These are phyloP conservation scores for Ilyonectria robusta DNA, from an alignment of 2,329 filamentous ascomycete species.

Conservation along the genomic window DNA sequence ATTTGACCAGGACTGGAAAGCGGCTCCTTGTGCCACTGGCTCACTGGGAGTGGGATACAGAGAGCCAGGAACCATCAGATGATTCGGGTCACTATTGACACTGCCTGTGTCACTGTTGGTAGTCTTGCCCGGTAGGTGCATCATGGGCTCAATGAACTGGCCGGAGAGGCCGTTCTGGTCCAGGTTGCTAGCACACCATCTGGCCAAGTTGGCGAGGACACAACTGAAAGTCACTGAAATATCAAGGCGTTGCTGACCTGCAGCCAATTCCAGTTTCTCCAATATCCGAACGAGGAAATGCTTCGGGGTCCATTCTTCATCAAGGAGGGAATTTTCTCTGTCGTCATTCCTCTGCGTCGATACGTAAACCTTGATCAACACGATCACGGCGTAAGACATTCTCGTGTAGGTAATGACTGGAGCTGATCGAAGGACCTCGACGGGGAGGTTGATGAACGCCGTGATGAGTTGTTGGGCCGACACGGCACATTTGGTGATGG, in stretches of 20 bases:
- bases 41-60: neutral
- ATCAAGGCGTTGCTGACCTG: constrained; percentile 5
- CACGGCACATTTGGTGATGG: constrained; percentile 3
- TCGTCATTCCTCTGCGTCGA: constrained; percentile 1
- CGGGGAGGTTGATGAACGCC: constrained; percentile 6
- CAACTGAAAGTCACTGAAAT: constrained; percentile 14
- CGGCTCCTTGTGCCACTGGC: neutral
- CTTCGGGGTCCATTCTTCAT: neutral
- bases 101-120: neutral
- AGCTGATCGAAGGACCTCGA: constrained; percentile 3
- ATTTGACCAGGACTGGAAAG: neutral
- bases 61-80: neutral
- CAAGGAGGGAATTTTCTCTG: neutral
- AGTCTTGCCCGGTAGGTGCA: constrained; percentile 9
- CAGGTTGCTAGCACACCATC: constrained; percentile 17
- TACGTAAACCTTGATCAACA: constrained; percentile 27
- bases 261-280: neutral
- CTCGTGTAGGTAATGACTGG: constrained; percentile 30
- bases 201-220: constrained; percentile 12
- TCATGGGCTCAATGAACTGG: constrained; percentile 24
- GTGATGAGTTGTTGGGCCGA: constrained; percentile 13
- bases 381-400: constrained; percentile 23
- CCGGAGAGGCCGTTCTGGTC: neutral
- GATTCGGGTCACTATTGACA: neutral
- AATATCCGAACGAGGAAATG: constrained; percentile 8